These are phyloP conservation scores for Phytopythium ostracodes DNA, from an alignment of 352 stramenopile genomes.

Conservation along the genomic window DNA sequence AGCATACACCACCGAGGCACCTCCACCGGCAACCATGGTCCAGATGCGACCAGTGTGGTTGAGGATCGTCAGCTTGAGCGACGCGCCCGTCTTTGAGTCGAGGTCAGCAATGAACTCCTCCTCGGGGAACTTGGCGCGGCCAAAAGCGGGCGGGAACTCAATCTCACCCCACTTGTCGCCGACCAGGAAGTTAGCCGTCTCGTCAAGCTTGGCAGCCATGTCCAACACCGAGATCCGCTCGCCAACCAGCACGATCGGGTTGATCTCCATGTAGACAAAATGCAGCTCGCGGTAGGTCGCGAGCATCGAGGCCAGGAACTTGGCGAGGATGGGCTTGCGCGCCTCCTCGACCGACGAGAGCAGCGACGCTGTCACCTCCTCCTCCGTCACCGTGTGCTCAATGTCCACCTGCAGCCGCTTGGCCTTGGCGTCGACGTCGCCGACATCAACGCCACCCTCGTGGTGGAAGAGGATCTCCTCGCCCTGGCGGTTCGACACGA, in stretches of 20 bases:
- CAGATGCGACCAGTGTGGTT: conserved; percentile 95
- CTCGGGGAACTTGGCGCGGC: conserved; percentile 93
- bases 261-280: conserved; percentile 99
- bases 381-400: conserved; percentile 59
- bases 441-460: conserved; percentile 94
- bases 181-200: conserved; percentile 94
- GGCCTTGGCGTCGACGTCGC: conserved; percentile 94
- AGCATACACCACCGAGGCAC: conserved; percentile 95
- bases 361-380: conserved; percentile 68
- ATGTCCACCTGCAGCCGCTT: conserved; percentile 85
- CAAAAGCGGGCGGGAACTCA: conserved; percentile 95
- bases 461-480: conserved; percentile 97
- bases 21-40: conserved; percentile 97
- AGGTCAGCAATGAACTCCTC: conserved; percentile 95
- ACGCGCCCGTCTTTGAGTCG: conserved; percentile 94
- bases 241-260: conserved; percentile 93
- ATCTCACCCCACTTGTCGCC: conserved; percentile 91
- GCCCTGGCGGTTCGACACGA: conserved; percentile 91
- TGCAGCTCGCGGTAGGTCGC: conserved; percentile 93
- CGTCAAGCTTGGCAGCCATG: conserved; percentile 96
- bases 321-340: conserved; percentile 77
- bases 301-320: conserved; percentile 91
- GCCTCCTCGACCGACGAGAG: conserved; percentile 78
- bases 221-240: conserved; percentile 93
- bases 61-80: conserved; percentile 96